Percentiles rank a stretch among this genome's conserved stretches.
These are phyloP conservation scores for Camelina sativa DNA, from an alignment of 345 rosid species.

Conservation along the genomic window DNA sequence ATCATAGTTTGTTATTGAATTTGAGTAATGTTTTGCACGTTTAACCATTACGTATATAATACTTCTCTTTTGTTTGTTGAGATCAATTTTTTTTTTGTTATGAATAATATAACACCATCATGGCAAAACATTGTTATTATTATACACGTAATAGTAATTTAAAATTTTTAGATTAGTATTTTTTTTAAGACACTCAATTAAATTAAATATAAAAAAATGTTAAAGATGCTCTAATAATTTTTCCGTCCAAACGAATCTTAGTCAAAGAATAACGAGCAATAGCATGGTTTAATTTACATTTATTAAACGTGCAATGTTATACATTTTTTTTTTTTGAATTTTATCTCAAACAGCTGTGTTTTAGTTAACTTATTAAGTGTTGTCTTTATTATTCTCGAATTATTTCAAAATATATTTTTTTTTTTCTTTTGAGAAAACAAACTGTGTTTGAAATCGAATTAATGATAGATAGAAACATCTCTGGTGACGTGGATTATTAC, in stretches of 20 bases:
- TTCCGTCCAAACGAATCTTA: constrained; percentile 12
- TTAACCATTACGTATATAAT: background rate
- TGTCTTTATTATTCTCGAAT: constrained; percentile 1
- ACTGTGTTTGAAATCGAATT: constrained; percentile 1
- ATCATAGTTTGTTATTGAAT: background rate
- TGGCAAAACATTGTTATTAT: background rate
- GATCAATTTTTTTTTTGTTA: background rate
- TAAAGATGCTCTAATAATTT: too few species aligned
- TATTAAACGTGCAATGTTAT: constrained; percentile 20
- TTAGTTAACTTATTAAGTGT: background rate
- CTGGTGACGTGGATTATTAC: background rate
- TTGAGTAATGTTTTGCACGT: constrained; percentile 28
- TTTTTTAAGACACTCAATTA: background rate
- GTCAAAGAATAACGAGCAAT: constrained; percentile 14
- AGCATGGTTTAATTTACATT: constrained; percentile 13
- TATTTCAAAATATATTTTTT: background rate
- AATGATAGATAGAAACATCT: constrained; percentile 9
- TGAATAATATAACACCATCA: constrained; percentile 1
- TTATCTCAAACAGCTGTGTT: constrained; percentile 1
- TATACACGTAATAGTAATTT: background rate
- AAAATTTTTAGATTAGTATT: background rate
- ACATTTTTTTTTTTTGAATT: background rate
- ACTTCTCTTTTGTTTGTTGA: background rate
- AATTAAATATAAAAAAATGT: too few species aligned
- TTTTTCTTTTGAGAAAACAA: background rate